These are phyloP conservation scores for Puccinia hordei DNA, from an alignment of 1,284 basidiomycete species.

Conservation along the genomic window DNA sequence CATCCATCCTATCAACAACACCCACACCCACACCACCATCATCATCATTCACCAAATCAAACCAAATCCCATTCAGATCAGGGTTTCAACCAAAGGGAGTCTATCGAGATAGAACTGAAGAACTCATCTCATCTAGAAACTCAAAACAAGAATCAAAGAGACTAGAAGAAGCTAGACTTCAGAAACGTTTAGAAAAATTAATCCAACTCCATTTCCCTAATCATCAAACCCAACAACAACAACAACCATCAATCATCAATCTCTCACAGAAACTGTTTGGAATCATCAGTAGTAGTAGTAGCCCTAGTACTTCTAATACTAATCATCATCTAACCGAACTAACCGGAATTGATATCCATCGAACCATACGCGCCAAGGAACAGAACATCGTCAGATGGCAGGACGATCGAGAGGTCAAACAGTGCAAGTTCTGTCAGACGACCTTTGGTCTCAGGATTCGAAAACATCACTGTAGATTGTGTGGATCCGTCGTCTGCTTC, in stretches of 20 bases:
- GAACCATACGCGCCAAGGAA: constrained; percentile 62
- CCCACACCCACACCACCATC: no score
- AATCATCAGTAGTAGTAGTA: no score
- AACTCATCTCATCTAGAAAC: constrained; percentile 69
- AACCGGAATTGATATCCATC: not conserved
- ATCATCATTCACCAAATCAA: not conserved
- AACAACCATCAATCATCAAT: not conserved
- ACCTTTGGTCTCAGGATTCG: constrained; percentile 86
- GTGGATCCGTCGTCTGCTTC: constrained; percentile 88
- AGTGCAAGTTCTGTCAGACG: constrained; percentile 65
- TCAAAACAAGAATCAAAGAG: constrained; percentile 36
- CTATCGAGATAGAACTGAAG: constrained; percentile 71
- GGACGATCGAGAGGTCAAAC: constrained; percentile 72
- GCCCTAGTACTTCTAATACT: no score
- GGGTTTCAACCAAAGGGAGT: constrained; percentile 72
- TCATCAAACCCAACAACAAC: not conserved
- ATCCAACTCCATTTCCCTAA: constrained; percentile 37
- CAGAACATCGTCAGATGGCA: constrained; percentile 95
- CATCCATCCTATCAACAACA: no score
- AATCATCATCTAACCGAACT: not conserved
- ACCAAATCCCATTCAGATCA: not conserved
- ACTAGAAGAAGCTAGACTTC: constrained; percentile 35
- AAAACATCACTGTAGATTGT: constrained; percentile 94
- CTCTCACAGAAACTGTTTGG: constrained; percentile 1
- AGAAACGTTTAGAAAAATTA: constrained; percentile 43